These are phyloP conservation scores for Fonsecaea nubica DNA, from an alignment of 2,329 filamentous ascomycete genomes.

Conservation along the genomic window DNA sequence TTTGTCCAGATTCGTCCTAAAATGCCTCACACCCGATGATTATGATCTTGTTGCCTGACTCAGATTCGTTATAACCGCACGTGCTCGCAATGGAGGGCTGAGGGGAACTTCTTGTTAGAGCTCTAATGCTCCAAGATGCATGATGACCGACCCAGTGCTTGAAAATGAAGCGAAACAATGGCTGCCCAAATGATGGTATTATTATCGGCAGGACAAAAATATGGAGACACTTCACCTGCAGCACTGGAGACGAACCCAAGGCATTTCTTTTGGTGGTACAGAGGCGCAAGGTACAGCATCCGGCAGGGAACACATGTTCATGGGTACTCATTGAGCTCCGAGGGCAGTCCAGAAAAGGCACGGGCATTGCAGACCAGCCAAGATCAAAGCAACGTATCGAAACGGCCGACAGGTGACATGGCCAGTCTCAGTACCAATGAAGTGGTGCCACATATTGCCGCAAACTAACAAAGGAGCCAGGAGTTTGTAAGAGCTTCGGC, in stretches of 20 bases:
- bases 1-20: conserved; percentile 27
- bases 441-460: conserved; percentile 29
- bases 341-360: neutral
- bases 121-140: conserved; percentile 5
- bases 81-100: conserved; percentile 16
- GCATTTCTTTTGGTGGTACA: conserved; percentile 15
- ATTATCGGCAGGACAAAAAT: neutral
- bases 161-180: conserved; percentile 28
- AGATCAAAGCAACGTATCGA: conserved; percentile 27
- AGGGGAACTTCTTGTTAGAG: neutral
- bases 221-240: conserved; percentile 5
- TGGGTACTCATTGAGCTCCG: neutral
- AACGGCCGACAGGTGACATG: conserved; percentile 11
- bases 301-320: conserved; percentile 33
- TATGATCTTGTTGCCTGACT: conserved; percentile 23
- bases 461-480: neutral
- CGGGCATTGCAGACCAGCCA: conserved; percentile 11
- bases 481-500: conserved; percentile 4
- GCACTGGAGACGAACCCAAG: neutral
- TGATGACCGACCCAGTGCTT: conserved; percentile 17
- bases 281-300: conserved; percentile 27
- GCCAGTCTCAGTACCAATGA: conserved; percentile 23
- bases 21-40: conserved; percentile 28
- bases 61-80: conserved; percentile 11
- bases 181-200: conserved; percentile 21